Conservation (phyloP, 495 filamentous ascomycete genomes). For the Symbiotaphrina buchneri region DNA sequence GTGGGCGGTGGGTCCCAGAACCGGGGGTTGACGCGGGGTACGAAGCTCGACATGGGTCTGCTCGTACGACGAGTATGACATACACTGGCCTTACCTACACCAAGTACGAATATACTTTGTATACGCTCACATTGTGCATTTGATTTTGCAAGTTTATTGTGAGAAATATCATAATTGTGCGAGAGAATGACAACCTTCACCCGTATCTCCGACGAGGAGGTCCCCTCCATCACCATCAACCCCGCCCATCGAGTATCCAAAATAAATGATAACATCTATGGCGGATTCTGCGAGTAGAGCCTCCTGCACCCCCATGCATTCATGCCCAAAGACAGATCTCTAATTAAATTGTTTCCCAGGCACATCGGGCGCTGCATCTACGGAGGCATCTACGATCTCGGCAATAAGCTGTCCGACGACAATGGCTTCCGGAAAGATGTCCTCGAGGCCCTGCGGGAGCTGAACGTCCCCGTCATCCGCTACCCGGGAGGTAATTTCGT, state of each 20-base stretch:
- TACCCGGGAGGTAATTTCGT: conserved; percentile 69
- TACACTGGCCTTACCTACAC: no score
- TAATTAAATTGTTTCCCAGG: conserved; percentile 14
- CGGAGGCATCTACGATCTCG: conserved; percentile 61
- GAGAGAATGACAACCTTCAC: no score
- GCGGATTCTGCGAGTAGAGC: conserved; percentile 50
- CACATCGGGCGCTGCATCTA: conserved; percentile 76
- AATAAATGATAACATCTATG: conserved; percentile 54
- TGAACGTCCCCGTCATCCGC: conserved; percentile 49
- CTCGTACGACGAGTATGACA: no score
- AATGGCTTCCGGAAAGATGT: conserved; percentile 61
- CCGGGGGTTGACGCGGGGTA: no score
- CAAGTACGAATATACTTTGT: no score
- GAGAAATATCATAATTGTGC: no score
- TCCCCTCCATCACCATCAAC: no score
- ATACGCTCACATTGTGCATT: no score
- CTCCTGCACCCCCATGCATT: background rate
- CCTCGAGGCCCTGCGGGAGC: conserved; percentile 39
- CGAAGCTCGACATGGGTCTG: no score
- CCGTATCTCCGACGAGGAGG: no score
- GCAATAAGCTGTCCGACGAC: conserved; percentile 42
- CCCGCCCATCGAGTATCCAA: conserved; percentile 34
- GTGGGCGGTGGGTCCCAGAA: no score
- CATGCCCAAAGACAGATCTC: background rate
- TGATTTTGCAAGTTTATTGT: no score